Evolutionary conservation across 768 basidiomycete species (phyloP), one percentile per base, ranked within the genome.

Genomic region (Boletellus emodensis): DNA sequence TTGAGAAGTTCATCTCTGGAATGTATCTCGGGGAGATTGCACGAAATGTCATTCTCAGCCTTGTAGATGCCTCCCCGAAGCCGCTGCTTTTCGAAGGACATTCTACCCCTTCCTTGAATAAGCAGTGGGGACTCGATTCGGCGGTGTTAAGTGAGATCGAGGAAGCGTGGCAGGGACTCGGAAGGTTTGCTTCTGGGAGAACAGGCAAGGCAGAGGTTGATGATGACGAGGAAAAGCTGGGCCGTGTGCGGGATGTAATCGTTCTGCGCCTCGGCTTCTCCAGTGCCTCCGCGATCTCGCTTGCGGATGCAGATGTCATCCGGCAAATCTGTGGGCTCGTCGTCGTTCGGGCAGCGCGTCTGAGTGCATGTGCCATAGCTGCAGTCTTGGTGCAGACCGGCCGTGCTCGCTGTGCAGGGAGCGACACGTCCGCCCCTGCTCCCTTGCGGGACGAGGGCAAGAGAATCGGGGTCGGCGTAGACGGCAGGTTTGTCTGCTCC

Each of bases 1-100:
- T 93, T 65, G 96, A 99, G 71, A 99, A 98, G 74, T 92, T 96
- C 72, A 88, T 99, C 58, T 96, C 93, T 2, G 96, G 96, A 49
- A 97, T 99, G 95, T 99, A 99, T 68, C 82, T 98, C 36, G 96
- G 96, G 49, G 96, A 99, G 71, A 81, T 98, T 54, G 80, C 86
- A 22, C 86, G 96, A 35, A 89, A 90, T 62, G 73, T 95, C 59
- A 76, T 97, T 46, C 76, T 93, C 28, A 80, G 90, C 43, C 73
- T 97, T 55, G 74, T 95, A 56, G 90, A 92, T 58, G 84, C 86
- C 6, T 71, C 80, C 14, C 88, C 89, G 1, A 75, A 75, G 48
- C 67, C 87, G 8, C 62, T 92, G 28, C 75, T 98, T 22, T 96
- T 99, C 70, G 71, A 74, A 45, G 96, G 96, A 8, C 82, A 82